phyloP scores from a whole-genome alignment of 495 filamentous ascomycete species.

The Choiromyces venosus region DNA sequence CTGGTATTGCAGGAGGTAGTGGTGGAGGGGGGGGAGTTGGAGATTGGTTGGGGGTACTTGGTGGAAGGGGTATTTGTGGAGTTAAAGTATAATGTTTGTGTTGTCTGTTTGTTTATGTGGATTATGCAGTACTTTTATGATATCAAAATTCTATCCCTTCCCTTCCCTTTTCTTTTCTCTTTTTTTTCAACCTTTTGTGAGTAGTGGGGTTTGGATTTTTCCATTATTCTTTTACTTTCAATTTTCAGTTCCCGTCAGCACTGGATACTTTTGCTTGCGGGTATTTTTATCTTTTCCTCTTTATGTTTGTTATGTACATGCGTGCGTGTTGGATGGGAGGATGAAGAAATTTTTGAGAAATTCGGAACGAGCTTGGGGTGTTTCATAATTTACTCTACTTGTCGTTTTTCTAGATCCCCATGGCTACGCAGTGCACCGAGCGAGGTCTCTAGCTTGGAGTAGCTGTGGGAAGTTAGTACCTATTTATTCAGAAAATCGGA shows the following conservation, averaged over 20 bases:
- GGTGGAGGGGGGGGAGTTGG: conserved; percentile 52
- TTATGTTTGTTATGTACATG: background rate
- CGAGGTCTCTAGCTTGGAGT: background rate
- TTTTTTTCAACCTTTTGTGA: background rate
- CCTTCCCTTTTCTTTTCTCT: background rate
- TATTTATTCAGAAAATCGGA: background rate
- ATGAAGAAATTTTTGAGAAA: background rate
- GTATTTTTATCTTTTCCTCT: background rate
- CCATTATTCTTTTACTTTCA: background rate
- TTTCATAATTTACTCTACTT: background rate
- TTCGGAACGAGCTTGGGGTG: background rate
- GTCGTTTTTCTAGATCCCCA: conserved; percentile 8
- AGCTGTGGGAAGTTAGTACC: background rate
- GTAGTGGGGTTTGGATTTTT: background rate
- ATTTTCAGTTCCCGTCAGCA: background rate
- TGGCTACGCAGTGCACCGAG: background rate
- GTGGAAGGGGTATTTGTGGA: conserved; percentile 86
- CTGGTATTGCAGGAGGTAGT: conserved; percentile 56
- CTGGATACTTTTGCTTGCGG: background rate
- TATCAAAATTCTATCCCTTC: background rate
- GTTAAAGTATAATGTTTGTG: conserved; percentile 57
- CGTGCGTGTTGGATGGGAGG: background rate
- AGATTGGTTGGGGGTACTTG: conserved; percentile 92
- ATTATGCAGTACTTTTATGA: conserved; percentile 12
- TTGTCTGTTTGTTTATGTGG: background rate